phyloP scores from a whole-genome alignment of 2,329 filamentous ascomycete genomes.

The Periconia sp. region DNA sequence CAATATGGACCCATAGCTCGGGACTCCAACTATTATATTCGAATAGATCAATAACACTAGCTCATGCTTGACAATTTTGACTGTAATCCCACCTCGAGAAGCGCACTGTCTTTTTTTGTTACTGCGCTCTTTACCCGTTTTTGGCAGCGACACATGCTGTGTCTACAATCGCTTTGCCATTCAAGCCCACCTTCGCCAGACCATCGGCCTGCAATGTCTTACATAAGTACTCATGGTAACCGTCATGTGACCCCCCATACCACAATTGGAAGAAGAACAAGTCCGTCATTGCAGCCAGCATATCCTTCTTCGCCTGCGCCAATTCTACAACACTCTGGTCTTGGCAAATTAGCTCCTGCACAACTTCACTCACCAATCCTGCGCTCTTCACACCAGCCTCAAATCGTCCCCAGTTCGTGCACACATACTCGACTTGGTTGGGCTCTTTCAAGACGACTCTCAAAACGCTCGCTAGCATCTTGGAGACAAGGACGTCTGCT shows the following conservation, averaged over 20 bases:
- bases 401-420: conserved; percentile 7
- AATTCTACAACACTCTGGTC: conserved; percentile 6
- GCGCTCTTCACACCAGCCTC: neutral
- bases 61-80: too few relatives aligned
- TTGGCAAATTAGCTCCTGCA: conserved; percentile 8
- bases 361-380: neutral
- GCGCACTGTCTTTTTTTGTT: too few relatives aligned
- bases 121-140: too few relatives aligned
- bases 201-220: conserved; percentile 2
- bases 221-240: conserved; percentile 11
- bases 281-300: conserved; percentile 11
- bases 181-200: conserved; percentile 9
- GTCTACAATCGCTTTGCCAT: conserved; percentile 6
- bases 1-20: too few relatives aligned
- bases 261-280: conserved; percentile 12
- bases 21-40: too few relatives aligned
- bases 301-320: conserved; percentile 4
- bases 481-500: conserved; percentile 4
- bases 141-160: conserved; percentile 8
- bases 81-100: too few relatives aligned
- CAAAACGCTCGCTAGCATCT: conserved; percentile 8
- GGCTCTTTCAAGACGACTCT: conserved; percentile 4
- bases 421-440: conserved; percentile 12
- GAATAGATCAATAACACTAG: too few relatives aligned
- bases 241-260: conserved; percentile 8